A percentile compares a stretch with the other conserved stretches of the same genome.
Conservation (phyloP, 2,329 filamentous ascomycete species). For the Colletotrichum chlorophyti region DNA sequence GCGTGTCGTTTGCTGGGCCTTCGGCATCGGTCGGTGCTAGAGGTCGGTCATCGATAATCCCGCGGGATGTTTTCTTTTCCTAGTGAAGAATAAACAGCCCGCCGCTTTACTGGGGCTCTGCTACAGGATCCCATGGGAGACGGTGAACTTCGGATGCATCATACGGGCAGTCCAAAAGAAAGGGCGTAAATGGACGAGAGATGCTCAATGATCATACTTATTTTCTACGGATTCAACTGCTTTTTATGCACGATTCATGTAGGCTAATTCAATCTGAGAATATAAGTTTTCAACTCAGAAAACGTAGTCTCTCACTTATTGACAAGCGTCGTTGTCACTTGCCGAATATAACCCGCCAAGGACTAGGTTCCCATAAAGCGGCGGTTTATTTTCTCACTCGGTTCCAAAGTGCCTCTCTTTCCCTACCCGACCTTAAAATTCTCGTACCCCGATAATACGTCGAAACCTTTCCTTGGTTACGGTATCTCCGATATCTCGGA, state of each 20-base stretch:
- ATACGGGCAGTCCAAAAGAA: too few species aligned
- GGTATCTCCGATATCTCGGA: too few species aligned
- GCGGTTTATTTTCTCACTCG: slow-evolving; percentile 17
- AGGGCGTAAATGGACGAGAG: too few species aligned
- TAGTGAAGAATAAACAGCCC: not conserved
- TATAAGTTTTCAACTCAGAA: not conserved
- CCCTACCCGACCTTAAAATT: slow-evolving; percentile 18
- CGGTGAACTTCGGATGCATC: slow-evolving; percentile 3
- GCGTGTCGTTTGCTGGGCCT: not conserved
- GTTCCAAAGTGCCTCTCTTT: too few species aligned
- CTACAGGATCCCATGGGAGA: not conserved
- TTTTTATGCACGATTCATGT: too few species aligned
- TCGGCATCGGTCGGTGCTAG: slow-evolving; percentile 16
- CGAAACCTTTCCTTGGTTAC: slow-evolving; percentile 3
- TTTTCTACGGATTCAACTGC: too few species aligned
- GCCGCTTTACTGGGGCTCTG: not conserved
- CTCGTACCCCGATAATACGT: slow-evolving; percentile 18
- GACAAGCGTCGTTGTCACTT: not conserved
- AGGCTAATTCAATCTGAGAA: too few species aligned
- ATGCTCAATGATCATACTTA: too few species aligned
- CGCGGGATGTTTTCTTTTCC: slow-evolving; percentile 10
- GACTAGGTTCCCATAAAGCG: slow-evolving; percentile 11
- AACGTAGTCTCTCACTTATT: not conserved
- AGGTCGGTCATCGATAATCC: slow-evolving; percentile 20
- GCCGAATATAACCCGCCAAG: not conserved